Percentiles rank a stretch among this genome's conserved stretches.
phyloP scores from a whole-genome alignment of 2,329 filamentous ascomycete genomes.

The Nigrospora osmanthi region DNA sequence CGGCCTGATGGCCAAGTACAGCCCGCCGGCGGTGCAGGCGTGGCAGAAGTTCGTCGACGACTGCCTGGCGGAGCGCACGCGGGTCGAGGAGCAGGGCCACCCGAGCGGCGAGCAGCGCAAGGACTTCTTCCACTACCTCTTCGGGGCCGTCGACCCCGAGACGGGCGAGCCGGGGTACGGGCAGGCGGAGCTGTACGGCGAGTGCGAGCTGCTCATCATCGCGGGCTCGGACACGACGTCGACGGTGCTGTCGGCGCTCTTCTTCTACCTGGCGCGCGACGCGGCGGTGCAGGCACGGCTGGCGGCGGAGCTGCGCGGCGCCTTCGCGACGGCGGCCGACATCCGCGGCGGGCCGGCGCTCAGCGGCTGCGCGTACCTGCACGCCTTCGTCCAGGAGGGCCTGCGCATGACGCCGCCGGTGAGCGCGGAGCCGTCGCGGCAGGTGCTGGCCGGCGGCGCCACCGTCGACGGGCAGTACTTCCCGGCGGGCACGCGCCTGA shows the following conservation, averaged over 20 bases:
- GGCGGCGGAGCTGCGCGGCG: not conserved
- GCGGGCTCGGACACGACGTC: slow-evolving; percentile 7
- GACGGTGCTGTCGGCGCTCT: not conserved
- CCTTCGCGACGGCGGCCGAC: not conserved
- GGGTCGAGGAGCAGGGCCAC: slow-evolving; percentile 5
- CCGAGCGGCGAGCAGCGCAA: slow-evolving; percentile 6
- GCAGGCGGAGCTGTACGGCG: slow-evolving; percentile 12
- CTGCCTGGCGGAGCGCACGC: slow-evolving; percentile 9
- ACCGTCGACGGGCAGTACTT: not conserved
- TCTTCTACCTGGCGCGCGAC: slow-evolving; percentile 4
- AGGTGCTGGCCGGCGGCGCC: not conserved
- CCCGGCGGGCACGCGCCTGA: not conserved
- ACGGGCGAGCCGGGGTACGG: slow-evolving; percentile 14
- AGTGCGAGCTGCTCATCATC: slow-evolving; percentile 9
- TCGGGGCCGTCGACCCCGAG: slow-evolving; percentile 11
- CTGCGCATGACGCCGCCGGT: not conserved
- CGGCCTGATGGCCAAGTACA: slow-evolving; percentile 7
- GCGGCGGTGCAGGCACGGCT: slow-evolving; percentile 2
- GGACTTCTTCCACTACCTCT: slow-evolving; percentile 16
- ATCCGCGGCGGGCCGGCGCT: not conserved
- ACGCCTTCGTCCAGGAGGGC: not conserved
- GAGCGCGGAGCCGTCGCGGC: not conserved
- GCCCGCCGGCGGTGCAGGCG: slow-evolving; percentile 9
- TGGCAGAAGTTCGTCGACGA: slow-evolving; percentile 12
- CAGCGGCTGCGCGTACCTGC: not conserved